Evolutionary conservation across 108 stramenopile species (phyloP).

Genomic region (Fragilariopsis cylindrus): DNA sequence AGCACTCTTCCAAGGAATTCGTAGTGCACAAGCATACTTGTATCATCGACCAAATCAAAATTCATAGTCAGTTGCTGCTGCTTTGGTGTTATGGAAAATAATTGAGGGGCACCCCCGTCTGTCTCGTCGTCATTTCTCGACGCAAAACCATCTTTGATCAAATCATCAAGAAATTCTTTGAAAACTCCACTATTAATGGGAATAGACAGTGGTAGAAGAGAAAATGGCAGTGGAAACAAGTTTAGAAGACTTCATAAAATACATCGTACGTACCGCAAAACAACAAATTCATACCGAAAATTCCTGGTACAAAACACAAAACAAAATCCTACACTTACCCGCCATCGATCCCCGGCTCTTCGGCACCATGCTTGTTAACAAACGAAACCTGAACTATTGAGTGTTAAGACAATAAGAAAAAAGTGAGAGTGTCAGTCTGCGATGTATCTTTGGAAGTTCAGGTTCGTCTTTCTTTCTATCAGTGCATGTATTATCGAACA

Average conservation of each 20-base stretch:
- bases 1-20: slow-evolving; percentile 93
- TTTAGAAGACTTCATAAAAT: too few species aligned
- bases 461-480: too few species aligned
- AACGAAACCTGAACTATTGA: slow-evolving; percentile 86
- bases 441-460: background rate
- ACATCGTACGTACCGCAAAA: too few species aligned
- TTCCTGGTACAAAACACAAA: background rate
- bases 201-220: too few species aligned
- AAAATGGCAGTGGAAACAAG: too few species aligned
- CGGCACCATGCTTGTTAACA: slow-evolving; percentile 86
- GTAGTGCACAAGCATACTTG: slow-evolving; percentile 59
- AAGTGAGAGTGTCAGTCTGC: background rate
- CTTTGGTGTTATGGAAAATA: slow-evolving; percentile 67
- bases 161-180: slow-evolving; percentile 91
- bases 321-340: slow-evolving; percentile 38
- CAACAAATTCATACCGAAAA: too few species aligned
- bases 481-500: too few species aligned
- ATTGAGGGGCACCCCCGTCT: slow-evolving; percentile 44
- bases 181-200: slow-evolving; percentile 76
- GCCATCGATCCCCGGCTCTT: slow-evolving; percentile 99
- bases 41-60: slow-evolving; percentile 41
- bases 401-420: background rate
- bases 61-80: slow-evolving; percentile 71
- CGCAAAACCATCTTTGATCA: slow-evolving; percentile 84
- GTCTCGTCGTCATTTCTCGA: slow-evolving; percentile 14